These are phyloP conservation scores for Yamadazyma tumulicola DNA, from an alignment of 805 yeast species.

Conservation along the genomic window DNA sequence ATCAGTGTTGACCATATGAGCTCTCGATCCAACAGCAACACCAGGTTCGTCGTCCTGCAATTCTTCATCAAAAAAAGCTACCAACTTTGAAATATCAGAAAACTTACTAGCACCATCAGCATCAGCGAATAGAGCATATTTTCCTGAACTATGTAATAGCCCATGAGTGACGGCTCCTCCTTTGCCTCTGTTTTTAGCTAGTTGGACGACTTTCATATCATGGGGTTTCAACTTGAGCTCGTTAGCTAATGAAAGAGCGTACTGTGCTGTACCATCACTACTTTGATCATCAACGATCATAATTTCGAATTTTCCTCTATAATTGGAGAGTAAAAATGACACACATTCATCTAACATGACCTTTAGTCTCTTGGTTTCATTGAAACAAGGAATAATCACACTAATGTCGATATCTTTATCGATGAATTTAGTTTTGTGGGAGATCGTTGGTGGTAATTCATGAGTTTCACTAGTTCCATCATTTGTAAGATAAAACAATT, in stretches of 20 bases:
- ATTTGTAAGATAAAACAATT: conserved; percentile 51
- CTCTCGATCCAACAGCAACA: conserved; percentile 87
- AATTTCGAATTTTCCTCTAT: conserved; percentile 58
- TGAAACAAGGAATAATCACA: conserved; percentile 90
- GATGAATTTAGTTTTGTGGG: conserved; percentile 13
- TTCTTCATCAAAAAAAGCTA: conserved; percentile 47
- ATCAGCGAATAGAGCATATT: conserved; percentile 81
- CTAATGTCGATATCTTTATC: conserved; percentile 52
- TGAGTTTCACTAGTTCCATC: conserved; percentile 25
- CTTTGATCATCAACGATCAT: conserved; percentile 92
- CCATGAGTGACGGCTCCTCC: conserved; percentile 93
- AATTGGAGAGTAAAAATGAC: conserved; percentile 42
- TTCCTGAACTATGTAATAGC: conserved; percentile 68
- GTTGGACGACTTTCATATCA: conserved; percentile 63
- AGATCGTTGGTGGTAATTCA: conserved; percentile 32
- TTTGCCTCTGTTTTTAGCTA: conserved; percentile 82
- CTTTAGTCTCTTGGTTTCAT: conserved; percentile 72
- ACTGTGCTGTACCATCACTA: conserved; percentile 70
- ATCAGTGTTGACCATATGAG: conserved; percentile 93
- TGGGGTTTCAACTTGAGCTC: conserved; percentile 51
- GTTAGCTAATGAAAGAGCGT: conserved; percentile 60
- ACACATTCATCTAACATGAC: conserved; percentile 71
- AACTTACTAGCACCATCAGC: conserved; percentile 96
- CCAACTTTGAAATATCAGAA: conserved; percentile 56
- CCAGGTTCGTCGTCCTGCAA: conserved; percentile 53